phyloP scores from a whole-genome alignment of 148 eudicot species.

The Suaeda aralocaspica region DNA sequence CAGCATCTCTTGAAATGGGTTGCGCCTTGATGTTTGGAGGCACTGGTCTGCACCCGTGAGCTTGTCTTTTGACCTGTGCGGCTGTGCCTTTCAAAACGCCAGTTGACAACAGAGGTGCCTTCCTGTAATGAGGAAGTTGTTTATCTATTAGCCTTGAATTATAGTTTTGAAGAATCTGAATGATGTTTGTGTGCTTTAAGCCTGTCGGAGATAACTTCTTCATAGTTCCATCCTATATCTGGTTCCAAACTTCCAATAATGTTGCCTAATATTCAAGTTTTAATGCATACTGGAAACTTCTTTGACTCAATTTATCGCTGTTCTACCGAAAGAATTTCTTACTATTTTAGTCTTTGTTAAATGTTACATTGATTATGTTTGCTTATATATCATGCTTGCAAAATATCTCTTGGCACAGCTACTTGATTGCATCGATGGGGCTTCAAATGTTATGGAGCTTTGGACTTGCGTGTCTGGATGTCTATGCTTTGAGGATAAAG shows the following conservation, averaged over 20 bases:
- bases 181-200: background rate
- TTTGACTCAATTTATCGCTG: background rate
- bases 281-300: background rate
- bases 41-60: too few relatives aligned
- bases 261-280: background rate
- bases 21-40: too few relatives aligned
- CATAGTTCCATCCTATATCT: background rate
- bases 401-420: constrained; percentile 43
- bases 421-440: constrained; percentile 92
- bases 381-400: constrained; percentile 3
- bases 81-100: too few relatives aligned
- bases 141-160: background rate
- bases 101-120: background rate
- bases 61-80: too few relatives aligned
- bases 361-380: background rate
- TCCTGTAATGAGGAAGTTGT: background rate
- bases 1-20: too few relatives aligned
- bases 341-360: background rate
- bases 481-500: constrained; percentile 71
- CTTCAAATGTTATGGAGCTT: constrained; percentile 92
- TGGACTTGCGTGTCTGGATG: constrained; percentile 80
- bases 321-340: background rate
- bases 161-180: background rate
- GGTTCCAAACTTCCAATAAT: background rate
- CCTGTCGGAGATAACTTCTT: background rate